Conservation (phyloP, 2,329 filamentous ascomycete genomes). For the Chrysoporthe puriensis region DNA sequence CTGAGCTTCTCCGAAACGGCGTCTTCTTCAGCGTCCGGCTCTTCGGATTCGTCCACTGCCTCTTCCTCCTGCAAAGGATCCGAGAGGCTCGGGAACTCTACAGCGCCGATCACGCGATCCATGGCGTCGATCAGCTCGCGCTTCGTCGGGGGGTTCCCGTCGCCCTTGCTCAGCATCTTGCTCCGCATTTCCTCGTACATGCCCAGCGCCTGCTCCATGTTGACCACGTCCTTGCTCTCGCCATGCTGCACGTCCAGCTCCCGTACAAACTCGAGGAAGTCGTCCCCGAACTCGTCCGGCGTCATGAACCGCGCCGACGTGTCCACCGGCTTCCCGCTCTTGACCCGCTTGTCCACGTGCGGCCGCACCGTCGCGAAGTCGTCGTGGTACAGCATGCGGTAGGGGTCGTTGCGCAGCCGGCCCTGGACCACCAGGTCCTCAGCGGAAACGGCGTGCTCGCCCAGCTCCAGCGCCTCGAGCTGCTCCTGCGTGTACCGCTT, state of each 20-base stretch:
- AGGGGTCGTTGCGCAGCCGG: slow-evolving; percentile 71
- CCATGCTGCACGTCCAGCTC: slow-evolving; percentile 43
- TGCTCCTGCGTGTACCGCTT: slow-evolving; percentile 80
- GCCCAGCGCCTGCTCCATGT: slow-evolving; percentile 49
- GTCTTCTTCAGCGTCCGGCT: slow-evolving; percentile 32
- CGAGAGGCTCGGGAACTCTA: slow-evolving; percentile 30
- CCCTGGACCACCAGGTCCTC: slow-evolving; percentile 77
- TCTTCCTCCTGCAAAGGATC: slow-evolving; percentile 11
- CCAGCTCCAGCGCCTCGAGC: slow-evolving; percentile 78
- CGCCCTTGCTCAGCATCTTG: slow-evolving; percentile 38
- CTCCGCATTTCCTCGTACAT: slow-evolving; percentile 51
- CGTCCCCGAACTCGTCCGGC: slow-evolving; percentile 62
- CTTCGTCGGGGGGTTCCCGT: slow-evolving; percentile 39
- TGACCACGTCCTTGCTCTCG: slow-evolving; percentile 26
- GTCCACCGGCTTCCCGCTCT: slow-evolving; percentile 53
- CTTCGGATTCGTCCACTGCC: slow-evolving; percentile 35
- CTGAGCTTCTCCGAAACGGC: slow-evolving; percentile 30
- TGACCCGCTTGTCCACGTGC: slow-evolving; percentile 71
- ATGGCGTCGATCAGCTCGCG: slow-evolving; percentile 19
- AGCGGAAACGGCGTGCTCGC: slow-evolving; percentile 74
- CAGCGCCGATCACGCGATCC: slow-evolving; percentile 32
- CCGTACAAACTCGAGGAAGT: slow-evolving; percentile 56
- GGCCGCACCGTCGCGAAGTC: slow-evolving; percentile 80
- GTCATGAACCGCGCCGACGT: slow-evolving; percentile 64
- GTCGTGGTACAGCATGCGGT: slow-evolving; percentile 76